phyloP scores from a whole-genome alignment of 441 rosid species.

The Syzygium syzygioides region DNA sequence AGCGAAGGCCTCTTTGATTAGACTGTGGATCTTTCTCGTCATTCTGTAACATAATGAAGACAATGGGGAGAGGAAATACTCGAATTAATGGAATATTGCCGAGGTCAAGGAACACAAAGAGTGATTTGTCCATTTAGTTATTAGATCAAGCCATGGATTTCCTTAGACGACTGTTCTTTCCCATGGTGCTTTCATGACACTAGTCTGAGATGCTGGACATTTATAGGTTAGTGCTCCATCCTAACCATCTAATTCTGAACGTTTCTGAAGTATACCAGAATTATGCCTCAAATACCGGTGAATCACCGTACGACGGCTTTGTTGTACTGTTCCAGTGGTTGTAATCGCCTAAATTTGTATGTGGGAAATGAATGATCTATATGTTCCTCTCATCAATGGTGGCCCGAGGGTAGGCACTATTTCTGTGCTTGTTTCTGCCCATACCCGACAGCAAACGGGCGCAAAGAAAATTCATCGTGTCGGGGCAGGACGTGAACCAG shows the following conservation, averaged over 20 bases:
- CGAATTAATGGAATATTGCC: neutral
- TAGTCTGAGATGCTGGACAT: neutral
- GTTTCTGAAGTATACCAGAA: neutral
- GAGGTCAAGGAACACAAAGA: neutral
- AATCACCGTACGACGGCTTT: neutral
- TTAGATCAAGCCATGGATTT: neutral
- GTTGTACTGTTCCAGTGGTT: neutral
- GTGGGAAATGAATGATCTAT: neutral
- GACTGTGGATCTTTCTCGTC: neutral
- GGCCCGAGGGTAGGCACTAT: neutral
- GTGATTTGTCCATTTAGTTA: neutral
- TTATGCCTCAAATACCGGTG: neutral
- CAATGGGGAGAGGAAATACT: neutral
- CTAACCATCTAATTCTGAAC: neutral
- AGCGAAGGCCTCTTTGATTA: constrained; percentile 79
- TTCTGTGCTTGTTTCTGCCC: neutral
- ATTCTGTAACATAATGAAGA: neutral
- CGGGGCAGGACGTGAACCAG: neutral
- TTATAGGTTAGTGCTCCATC: neutral
- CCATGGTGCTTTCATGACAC: neutral
- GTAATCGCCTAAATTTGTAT: neutral
- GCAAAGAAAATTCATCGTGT: too few relatives aligned
- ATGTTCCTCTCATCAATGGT: neutral
- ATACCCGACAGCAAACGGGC: neutral
- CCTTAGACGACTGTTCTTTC: neutral